phyloP scores from a whole-genome alignment of 805 yeast genomes.

The Brettanomyces bruxellensis region DNA sequence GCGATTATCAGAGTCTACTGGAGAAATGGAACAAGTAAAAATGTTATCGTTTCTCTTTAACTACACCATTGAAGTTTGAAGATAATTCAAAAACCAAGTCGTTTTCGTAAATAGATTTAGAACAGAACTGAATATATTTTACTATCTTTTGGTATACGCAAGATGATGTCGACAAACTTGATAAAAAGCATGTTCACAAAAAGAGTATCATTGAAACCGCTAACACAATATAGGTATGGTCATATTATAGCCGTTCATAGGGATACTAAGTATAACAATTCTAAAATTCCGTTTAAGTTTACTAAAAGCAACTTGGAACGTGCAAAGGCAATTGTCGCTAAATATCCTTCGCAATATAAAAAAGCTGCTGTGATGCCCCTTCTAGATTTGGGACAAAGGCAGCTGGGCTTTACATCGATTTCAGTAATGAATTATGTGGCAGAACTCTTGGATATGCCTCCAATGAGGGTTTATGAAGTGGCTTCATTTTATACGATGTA shows the following conservation, averaged over 20 bases:
- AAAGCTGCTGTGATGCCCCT: conserved; percentile 86
- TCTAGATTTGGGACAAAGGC: conserved; percentile 81
- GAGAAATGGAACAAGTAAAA: too few species aligned
- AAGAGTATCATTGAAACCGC: background rate
- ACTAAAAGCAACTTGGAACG: conserved; percentile 50
- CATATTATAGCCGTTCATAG: conserved; percentile 55
- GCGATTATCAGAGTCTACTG: too few species aligned
- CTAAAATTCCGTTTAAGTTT: conserved; percentile 64
- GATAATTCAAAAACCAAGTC: too few species aligned
- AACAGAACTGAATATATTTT: too few species aligned
- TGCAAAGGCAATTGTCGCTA: conserved; percentile 66
- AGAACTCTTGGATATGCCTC: conserved; percentile 76
- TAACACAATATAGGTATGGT: conserved; percentile 12
- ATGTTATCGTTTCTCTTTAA: too few species aligned
- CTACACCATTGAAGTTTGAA: too few species aligned
- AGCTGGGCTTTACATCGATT: conserved; percentile 76
- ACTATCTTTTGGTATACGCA: background rate
- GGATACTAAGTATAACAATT: conserved; percentile 60
- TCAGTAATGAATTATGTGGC: conserved; percentile 89
- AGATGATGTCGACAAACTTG: background rate
- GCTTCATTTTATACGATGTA: conserved; percentile 91
- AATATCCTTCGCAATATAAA: conserved; percentile 80
- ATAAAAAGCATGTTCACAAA: background rate
- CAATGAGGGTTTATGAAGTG: conserved; percentile 89
- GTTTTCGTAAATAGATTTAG: too few species aligned